phyloP scores from a whole-genome alignment of 2,329 filamentous ascomycete species.

The Verticillium zaregamsianum region DNA sequence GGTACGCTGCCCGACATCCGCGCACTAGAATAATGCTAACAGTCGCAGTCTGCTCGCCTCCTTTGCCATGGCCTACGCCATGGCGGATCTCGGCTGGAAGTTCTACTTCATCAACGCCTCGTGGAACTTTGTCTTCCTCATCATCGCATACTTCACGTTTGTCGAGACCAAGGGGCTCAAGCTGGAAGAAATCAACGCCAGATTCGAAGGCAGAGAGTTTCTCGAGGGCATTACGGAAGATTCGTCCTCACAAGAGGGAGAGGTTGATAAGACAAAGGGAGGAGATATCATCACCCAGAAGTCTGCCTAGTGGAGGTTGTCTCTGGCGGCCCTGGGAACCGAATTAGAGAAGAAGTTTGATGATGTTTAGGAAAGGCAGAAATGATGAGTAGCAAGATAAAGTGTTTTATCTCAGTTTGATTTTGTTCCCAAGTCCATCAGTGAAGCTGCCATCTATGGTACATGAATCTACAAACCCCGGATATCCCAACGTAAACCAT shows the following conservation, averaged over 20 bases:
- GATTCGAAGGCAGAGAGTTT: slow-evolving; percentile 17
- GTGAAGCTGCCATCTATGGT: not conserved
- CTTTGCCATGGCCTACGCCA: slow-evolving; percentile 23
- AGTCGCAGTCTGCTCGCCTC: slow-evolving; percentile 17
- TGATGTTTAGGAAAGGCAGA: too few relatives aligned
- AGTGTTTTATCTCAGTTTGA: too few relatives aligned
- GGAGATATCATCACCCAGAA: not conserved
- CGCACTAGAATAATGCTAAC: not conserved
- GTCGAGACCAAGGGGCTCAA: slow-evolving; percentile 23
- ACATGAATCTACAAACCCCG: not conserved
- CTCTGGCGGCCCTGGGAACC: too few relatives aligned
- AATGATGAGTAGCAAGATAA: too few relatives aligned
- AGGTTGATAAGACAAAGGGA: not conserved
- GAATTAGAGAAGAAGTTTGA: too few relatives aligned
- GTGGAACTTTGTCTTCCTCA: slow-evolving; percentile 21
- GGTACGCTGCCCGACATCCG: slow-evolving; percentile 15
- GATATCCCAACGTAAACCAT: not conserved
- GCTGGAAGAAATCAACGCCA: slow-evolving; percentile 21
- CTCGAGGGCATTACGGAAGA: slow-evolving; percentile 3
- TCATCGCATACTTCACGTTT: slow-evolving; percentile 20
- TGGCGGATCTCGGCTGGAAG: slow-evolving; percentile 23
- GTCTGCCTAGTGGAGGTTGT: not conserved
- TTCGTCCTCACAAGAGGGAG: not conserved
- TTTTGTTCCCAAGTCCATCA: not conserved
- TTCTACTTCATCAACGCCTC: slow-evolving; percentile 24